A percentile compares a stretch with the other conserved stretches of the same genome.
phyloP scores from a whole-genome alignment of 2,329 filamentous ascomycete species.

The Talaromyces piceae region DNA sequence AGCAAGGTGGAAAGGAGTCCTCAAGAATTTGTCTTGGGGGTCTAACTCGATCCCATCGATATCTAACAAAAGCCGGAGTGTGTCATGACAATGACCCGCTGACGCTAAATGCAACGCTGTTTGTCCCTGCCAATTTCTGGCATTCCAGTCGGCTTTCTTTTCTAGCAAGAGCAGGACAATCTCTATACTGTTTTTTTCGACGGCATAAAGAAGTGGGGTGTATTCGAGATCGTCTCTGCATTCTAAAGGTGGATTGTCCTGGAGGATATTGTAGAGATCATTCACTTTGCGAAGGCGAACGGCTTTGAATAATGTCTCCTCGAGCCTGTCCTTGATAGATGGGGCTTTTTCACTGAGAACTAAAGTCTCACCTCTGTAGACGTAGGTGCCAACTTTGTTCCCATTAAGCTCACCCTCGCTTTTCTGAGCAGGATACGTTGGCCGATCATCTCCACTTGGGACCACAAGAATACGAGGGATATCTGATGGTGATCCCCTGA shows the following conservation, averaged over 20 bases:
- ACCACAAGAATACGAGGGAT: no score
- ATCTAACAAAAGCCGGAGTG: not conserved
- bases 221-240: not conserved
- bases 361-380: not conserved
- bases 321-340: not conserved
- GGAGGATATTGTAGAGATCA: not conserved
- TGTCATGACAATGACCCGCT: not conserved
- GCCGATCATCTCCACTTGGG: not conserved
- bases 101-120: conserved; percentile 3
- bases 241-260: not conserved
- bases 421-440: not conserved
- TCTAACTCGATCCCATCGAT: not conserved
- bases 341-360: not conserved
- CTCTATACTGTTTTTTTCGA: not conserved
- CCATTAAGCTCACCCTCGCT: not conserved
- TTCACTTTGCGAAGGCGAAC: not conserved
- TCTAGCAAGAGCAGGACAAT: conserved; percentile 3
- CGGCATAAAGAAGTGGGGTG: not conserved
- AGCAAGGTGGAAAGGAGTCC: conserved; percentile 3
- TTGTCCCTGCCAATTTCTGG: not conserved
- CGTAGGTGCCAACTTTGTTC: not conserved
- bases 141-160: not conserved
- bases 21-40: not conserved
- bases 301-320: not conserved
- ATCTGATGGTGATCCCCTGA: not conserved